Base-by-base conservation (phyloP, 495 filamentous ascomycete genomes). In the Aspergillus carlsbadensis region DNA sequence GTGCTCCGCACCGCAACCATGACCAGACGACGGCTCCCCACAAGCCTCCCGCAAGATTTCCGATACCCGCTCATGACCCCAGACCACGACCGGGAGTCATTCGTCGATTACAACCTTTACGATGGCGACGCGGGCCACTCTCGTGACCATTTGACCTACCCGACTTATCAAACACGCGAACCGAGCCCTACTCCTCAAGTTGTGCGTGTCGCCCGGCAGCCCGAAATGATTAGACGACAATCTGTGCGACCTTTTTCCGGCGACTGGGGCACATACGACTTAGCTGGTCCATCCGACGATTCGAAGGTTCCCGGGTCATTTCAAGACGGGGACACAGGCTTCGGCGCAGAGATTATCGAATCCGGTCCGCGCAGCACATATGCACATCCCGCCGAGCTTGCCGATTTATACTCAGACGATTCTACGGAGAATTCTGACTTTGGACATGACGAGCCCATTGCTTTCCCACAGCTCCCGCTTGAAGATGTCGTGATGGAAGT, bases 201-300 rank as follows among this genome's bases (percentile, higher is more conserved):
- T 47, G 45, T 57, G 6, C 54, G 54, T 15, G 24, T 57, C 44
- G 54, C 36, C 2, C 50, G 49, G 21, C 54, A 50, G 37, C 54
- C 54, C 26, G 54, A 57, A 20, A 57, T 57, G 45, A 44, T 57
- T 20, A 57, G 54, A 50, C 45, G 54, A 5, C 54, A 41, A 31
- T 50, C 54, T n/a, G 20, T 57, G 18, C 45, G 45, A 5, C 43
- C 54, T 0, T 43, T 48, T 15, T 33, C 54, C 15, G 54, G 54
- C 20, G 36, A 57, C 37, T 57, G 54, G 54, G 54, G 35, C 10
- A 50, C 35, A 2, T 43, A 22, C 11, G 45, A 41, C 37, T 3
- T 18, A n/a, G 14, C 20, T 33, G 14, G 1, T 10, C 29, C 26
- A 13, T 3, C 26, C 6, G 54, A 21, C 15, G 54, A 57, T 14